These are phyloP conservation scores for Curvularia spicifera DNA, from an alignment of 2,329 filamentous ascomycete genomes.

Conservation along the genomic window DNA sequence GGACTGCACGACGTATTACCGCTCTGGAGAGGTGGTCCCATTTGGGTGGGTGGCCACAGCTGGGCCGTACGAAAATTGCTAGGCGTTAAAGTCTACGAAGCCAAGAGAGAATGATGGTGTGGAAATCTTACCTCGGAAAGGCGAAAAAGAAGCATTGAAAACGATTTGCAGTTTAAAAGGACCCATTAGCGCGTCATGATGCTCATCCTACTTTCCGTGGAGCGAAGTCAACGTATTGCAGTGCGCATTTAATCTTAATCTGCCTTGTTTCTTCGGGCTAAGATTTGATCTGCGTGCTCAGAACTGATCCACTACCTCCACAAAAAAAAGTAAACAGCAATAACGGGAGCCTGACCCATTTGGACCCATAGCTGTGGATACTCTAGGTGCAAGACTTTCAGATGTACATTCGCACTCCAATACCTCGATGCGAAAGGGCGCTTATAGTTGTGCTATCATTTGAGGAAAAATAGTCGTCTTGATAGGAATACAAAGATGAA, in stretches of 20 bases:
- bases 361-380: too few species aligned
- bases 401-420: too few species aligned
- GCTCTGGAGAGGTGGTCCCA: conserved; percentile 33
- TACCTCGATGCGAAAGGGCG: too few species aligned
- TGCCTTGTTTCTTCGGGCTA: neutral
- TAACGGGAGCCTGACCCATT: too few species aligned
- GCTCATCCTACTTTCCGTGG: neutral
- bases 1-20: conserved; percentile 27
- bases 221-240: neutral
- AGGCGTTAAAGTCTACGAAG: conserved; percentile 28
- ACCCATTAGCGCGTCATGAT: neutral
- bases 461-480: neutral
- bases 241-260: neutral
- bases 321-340: neutral
- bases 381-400: too few species aligned
- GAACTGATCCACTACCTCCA: neutral
- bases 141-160: neutral
- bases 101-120: conserved; percentile 12
- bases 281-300: neutral
- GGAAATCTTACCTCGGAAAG: neutral
- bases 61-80: conserved; percentile 30
- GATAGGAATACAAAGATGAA: neutral
- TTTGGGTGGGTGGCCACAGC: conserved; percentile 29
- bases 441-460: neutral
- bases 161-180: neutral